phyloP scores from a whole-genome alignment of 2,329 filamentous ascomycete genomes.

The Plectosphaerella cucumerina region DNA sequence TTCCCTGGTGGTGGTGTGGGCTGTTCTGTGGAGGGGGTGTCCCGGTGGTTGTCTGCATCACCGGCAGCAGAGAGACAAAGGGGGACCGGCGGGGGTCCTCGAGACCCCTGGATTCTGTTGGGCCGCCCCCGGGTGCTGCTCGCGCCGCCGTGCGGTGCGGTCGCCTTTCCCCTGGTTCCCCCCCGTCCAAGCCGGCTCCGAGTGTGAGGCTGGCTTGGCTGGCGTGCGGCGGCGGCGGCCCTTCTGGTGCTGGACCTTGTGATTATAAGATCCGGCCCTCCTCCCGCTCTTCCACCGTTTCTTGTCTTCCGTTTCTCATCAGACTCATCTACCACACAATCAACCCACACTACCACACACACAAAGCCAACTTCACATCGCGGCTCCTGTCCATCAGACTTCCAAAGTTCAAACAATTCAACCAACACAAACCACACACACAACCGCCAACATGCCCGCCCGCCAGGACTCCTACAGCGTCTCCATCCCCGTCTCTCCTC shows the following conservation, averaged over 20 bases:
- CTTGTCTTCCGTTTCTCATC: conserved; percentile 4
- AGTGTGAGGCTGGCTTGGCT: neutral
- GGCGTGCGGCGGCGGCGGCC: neutral
- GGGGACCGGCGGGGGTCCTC: neutral
- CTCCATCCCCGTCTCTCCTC: conserved; percentile 29
- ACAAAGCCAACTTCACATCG: neutral
- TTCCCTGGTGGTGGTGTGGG: neutral
- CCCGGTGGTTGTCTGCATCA: too few species aligned
- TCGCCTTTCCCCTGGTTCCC: too few species aligned
- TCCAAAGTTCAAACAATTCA: neutral
- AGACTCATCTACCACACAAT: conserved; percentile 6
- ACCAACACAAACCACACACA: neutral
- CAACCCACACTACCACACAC: neutral
- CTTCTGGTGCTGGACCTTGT: neutral
- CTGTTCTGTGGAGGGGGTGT: neutral
- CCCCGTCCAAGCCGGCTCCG: neutral
- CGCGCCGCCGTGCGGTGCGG: neutral
- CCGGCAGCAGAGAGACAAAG: too few species aligned
- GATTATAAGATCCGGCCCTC: conserved; percentile 12
- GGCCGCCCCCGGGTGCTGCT: neutral
- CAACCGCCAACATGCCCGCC: conserved; percentile 28
- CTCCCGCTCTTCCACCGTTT: conserved; percentile 10
- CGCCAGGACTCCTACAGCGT: conserved; percentile 15
- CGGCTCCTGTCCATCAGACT: neutral
- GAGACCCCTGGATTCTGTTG: neutral